Percentiles rank a stretch among this genome's conserved stretches.
These are phyloP conservation scores for Fragaria ananassa DNA, from an alignment of 306 rosid genomes.

Conservation along the genomic window DNA sequence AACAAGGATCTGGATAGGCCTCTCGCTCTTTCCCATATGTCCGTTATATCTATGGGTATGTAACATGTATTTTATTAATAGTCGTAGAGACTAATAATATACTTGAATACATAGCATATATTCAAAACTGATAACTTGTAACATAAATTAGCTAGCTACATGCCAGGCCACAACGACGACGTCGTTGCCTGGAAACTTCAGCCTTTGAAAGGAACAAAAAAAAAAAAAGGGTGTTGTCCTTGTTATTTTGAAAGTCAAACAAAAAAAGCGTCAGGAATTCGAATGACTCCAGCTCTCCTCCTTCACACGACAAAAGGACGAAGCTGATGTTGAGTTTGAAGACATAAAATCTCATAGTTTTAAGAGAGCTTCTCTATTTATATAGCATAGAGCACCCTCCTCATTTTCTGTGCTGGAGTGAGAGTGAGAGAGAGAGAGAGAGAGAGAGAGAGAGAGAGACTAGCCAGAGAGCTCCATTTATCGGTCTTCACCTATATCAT, in stretches of 20 bases:
- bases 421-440: not conserved
- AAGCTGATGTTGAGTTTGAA: not conserved
- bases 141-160: not conserved
- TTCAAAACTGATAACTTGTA: not conserved
- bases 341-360: not conserved
- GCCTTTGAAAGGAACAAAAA: not conserved
- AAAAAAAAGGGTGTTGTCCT: not conserved
- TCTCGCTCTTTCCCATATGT: not conserved
- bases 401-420: not conserved
- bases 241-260: conserved; percentile 5
- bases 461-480: not conserved
- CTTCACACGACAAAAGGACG: not conserved
- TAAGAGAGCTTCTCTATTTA: not conserved
- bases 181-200: not conserved
- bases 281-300: not conserved
- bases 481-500: not conserved
- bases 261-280: not conserved
- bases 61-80: not conserved
- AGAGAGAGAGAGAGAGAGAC: not conserved
- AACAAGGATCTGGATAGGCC: no score
- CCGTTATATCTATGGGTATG: not conserved
- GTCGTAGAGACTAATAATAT: not conserved
- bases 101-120: not conserved
- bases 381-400: not conserved
- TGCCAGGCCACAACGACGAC: not conserved